Evolutionary conservation across 805 yeast genomes (phyloP).

Genomic region (Saccharomyces eubayanus): DNA sequence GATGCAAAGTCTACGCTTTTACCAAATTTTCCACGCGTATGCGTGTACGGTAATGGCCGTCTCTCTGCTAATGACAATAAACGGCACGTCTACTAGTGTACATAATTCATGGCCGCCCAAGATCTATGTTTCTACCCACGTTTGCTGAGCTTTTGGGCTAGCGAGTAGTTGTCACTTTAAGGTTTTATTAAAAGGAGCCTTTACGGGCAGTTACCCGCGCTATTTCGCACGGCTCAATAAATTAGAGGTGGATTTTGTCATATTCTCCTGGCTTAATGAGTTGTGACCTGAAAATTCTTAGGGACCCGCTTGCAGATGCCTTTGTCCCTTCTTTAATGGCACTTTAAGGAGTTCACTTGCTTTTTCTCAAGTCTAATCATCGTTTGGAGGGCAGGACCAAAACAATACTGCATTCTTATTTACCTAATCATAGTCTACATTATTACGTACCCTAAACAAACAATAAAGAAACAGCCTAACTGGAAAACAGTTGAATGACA

Average conservation of each 20-base stretch:
- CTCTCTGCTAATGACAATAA: neutral
- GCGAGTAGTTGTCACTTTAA: neutral
- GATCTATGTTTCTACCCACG: neutral
- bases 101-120: neutral
- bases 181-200: neutral
- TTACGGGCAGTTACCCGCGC: neutral
- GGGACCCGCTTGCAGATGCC: neutral
- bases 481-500: constrained; percentile 2
- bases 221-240: neutral
- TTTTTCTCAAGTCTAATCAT: neutral
- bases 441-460: neutral
- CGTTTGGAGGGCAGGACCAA: neutral
- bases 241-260: neutral
- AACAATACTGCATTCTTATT: neutral
- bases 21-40: neutral
- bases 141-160: neutral
- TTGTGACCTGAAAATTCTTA: neutral
- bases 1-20: neutral
- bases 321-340: neutral
- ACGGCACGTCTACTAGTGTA: neutral
- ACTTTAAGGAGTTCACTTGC: neutral
- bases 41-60: neutral
- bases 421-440: neutral
- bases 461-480: neutral
- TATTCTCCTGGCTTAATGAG: neutral